Evolutionary conservation across 2,329 filamentous ascomycete species (phyloP), one percentile per base, ranked within the genome.

Genomic region (Ophiostoma ulmi): DNA sequence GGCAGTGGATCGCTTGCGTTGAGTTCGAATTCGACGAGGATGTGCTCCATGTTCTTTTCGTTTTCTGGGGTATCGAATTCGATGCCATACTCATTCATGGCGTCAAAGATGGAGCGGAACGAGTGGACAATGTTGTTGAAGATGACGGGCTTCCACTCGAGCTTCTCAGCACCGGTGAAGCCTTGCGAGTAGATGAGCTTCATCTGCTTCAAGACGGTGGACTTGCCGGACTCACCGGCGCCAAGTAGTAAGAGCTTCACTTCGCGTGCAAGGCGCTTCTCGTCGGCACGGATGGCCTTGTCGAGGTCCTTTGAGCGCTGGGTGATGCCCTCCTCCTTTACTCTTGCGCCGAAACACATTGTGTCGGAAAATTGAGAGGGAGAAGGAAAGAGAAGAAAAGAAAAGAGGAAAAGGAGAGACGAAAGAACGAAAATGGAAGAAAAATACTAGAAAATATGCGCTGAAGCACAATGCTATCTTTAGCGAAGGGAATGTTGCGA

Each of bases 161-260:
- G 88, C 80, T 93, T 92, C 80, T 98, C 95, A 74, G 88, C 89
- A 77, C 92, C 91, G 77, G 89, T 92, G 82, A 98, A 98, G 68
- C 95, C 94, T 80, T 93, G 90, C 17, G 93, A 89, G 80, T 98
- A 95, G 76, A 99, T 97, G 80, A 99, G 89, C 80, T 94, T 94
- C 95, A 99, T 98, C 84, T 98, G 94, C 83, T 98, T 98, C 75
- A 98, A 87, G 72, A 98, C 94, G 1, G 94, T 98, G 10, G 94
- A 97, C 82, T 98, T 98, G 75, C 94, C 92, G 72, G 91, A 95
- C 82, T 98, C 94, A 78, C 94, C 94, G 76, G 94, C 94, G 80
- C 94, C 70, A 74, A 99, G 86, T 75, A 99, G 85, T 75, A 99
- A 83, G 74, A 99, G 89, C 85, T 98, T 99, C 77, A 98, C 92